These are phyloP conservation scores for Chaetomium cochliodes DNA, from an alignment of 495 filamentous ascomycete genomes.

Conservation along the genomic window DNA sequence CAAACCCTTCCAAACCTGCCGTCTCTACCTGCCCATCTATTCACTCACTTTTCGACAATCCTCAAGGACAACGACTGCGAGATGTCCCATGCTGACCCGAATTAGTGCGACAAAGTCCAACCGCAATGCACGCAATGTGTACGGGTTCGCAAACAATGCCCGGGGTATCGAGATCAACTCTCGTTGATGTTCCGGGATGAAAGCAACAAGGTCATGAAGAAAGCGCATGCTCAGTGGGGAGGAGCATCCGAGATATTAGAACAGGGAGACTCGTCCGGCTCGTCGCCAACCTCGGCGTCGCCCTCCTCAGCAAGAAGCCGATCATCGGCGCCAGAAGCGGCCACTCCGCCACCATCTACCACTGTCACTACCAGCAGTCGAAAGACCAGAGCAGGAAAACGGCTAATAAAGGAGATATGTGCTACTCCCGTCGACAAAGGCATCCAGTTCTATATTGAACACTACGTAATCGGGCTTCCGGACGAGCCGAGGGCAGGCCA, in stretches of 20 bases:
- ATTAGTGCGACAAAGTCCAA: constrained; percentile 62
- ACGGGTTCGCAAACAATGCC: constrained; percentile 56
- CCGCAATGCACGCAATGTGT: constrained; percentile 68
- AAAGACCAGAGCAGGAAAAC: neutral
- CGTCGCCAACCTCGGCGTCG: constrained; percentile 31
- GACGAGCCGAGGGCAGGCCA: constrained; percentile 43
- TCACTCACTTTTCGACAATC: neutral
- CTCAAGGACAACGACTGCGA: neutral
- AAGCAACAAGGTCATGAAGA: constrained; percentile 64
- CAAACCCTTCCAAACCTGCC: neutral
- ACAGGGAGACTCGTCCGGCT: constrained; percentile 29
- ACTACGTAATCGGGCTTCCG: constrained; percentile 48
- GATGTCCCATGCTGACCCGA: constrained; percentile 22
- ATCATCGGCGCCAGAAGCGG: constrained; percentile 14
- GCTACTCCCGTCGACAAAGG: constrained; percentile 43
- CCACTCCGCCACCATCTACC: constrained; percentile 7
- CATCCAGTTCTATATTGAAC: constrained; percentile 49
- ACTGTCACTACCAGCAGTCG: neutral
- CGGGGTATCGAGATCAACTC: constrained; percentile 66
- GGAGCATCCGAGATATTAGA: constrained; percentile 29
- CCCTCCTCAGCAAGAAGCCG: constrained; percentile 18
- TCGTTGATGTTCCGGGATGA: constrained; percentile 73
- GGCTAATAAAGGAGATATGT: constrained; percentile 24
- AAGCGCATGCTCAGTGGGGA: constrained; percentile 58
- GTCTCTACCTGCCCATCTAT: neutral